A percentile compares a stretch with the other conserved stretches of the same genome.
Conservation (phyloP, 1,284 basidiomycete genomes). For the Rhodotorula mucilaginosa region DNA sequence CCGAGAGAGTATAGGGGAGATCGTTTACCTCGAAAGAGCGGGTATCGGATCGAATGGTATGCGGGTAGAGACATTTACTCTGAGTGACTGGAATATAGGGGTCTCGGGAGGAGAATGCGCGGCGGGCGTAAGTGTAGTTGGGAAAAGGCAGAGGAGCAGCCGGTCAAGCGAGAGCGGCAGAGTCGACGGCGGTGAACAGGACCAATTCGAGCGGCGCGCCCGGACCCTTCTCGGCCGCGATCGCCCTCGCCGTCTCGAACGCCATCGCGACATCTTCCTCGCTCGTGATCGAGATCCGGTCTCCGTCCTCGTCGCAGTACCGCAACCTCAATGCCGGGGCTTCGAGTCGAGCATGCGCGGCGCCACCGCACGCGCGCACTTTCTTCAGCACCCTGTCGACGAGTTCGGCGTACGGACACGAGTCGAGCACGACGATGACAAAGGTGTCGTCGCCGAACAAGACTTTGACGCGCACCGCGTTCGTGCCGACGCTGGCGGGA, state of each 20-base stretch:
- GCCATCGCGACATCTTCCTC: constrained; percentile 89
- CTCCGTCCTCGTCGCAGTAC: constrained; percentile 88
- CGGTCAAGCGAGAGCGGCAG: no score
- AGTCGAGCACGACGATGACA: constrained; percentile 78
- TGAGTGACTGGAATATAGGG: no score
- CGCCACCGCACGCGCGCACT: constrained; percentile 75
- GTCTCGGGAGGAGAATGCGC: no score
- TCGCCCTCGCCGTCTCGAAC: constrained; percentile 57
- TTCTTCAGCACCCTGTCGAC: constrained; percentile 88
- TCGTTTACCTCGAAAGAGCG: no score
- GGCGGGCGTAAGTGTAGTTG: no score
- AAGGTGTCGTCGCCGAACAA: constrained; percentile 87
- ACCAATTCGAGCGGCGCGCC: constrained; percentile 19
- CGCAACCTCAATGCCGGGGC: constrained; percentile 72
- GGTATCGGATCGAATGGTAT: no score
- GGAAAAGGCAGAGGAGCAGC: no score
- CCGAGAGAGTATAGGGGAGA: no score
- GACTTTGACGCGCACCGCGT: constrained; percentile 55
- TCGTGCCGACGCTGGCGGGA: neutral
- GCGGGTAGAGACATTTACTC: no score
- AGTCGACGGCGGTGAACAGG: constrained; percentile 20
- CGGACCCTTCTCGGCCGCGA: constrained; percentile 6
- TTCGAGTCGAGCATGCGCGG: constrained; percentile 54
- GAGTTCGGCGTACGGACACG: constrained; percentile 73
- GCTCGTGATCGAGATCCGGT: constrained; percentile 76